A percentile compares a stretch with the other conserved stretches of the same genome.
Conservation (phyloP, 2,329 filamentous ascomycete genomes). For the Cordyceps militaris region DNA sequence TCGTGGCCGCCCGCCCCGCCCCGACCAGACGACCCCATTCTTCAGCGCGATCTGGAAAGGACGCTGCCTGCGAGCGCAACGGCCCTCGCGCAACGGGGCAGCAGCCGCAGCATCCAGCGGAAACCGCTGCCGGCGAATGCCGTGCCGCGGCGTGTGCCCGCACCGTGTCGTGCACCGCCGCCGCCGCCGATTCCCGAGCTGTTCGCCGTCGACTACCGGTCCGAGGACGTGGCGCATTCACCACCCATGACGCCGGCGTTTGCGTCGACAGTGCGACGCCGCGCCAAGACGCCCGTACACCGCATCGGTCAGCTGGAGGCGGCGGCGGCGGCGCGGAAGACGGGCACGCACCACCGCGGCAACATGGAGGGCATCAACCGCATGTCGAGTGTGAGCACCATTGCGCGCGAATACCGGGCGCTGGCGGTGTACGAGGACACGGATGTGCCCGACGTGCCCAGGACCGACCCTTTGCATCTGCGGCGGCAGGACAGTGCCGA, state of each 20-base stretch:
- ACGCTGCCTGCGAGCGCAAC: constrained; percentile 5
- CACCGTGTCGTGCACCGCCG: constrained; percentile 1
- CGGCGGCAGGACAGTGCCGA: not conserved
- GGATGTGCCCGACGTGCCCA: not conserved
- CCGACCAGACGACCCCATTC: not conserved
- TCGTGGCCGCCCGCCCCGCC: not conserved
- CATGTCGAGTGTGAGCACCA: constrained; percentile 38
- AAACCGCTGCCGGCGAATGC: constrained; percentile 1
- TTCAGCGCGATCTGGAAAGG: not conserved
- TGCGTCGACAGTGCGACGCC: constrained; percentile 32
- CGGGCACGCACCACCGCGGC: not conserved
- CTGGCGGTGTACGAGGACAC: constrained; percentile 32
- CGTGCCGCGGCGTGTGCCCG: not conserved
- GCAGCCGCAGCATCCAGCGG: not conserved
- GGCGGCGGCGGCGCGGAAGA: constrained; percentile 16
- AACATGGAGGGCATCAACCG: constrained; percentile 22
- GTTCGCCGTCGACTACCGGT: not conserved
- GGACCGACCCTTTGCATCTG: not conserved
- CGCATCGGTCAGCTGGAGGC: constrained; percentile 43
- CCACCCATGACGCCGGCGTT: not conserved
- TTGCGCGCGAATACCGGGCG: constrained; percentile 45
- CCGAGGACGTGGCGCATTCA: not conserved
- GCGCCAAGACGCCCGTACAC: constrained; percentile 45
- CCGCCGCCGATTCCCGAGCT: constrained; percentile 11
- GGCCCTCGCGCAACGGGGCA: not conserved